Base-by-base conservation (phyloP, 768 basidiomycete species). In the Leccinum variicolor region DNA sequence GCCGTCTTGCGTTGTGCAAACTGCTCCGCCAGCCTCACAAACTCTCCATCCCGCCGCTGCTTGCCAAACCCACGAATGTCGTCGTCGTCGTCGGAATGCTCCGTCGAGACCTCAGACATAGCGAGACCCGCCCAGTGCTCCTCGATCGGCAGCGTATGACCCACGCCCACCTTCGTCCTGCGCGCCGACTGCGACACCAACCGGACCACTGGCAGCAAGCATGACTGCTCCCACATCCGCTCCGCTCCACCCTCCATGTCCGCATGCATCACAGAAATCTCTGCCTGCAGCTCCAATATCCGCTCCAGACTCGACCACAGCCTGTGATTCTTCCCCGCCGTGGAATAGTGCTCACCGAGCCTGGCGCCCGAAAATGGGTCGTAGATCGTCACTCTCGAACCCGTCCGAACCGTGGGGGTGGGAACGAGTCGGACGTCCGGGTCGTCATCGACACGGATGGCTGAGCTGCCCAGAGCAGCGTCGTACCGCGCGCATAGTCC, bases 1-100 rank as follows among this genome's bases (percentile, higher is more conserved):
- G 83, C 82, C 57, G 83, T 80, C 66, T 85, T 89, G 54, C 86
- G 79, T 25, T 84, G 85, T 53, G 82, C 80, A 66, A 92, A 91
- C 63, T 85, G 84, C 55, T 82, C 79, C 9, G 86, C 81, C 34
- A 90, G 75, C 59, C 77, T 83, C 7, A 81, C 78, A 69, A 92
- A 91, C 65, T 90, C 84, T 53, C 82, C 83, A 61, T 87, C 87
- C 54, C 85, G 76, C 55, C 72, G 79, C 3, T 23, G 23, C 61
- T 75, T 80, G 57, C 75, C 79, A 64, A 84, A 79, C 43, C 80
- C 80, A 59, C 84, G 84, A 54, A 83, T 80, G 54, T 81, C 82
- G 25, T 71, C 62, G 21, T 70, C 73, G 58, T 73, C 74, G 5
- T 72, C 80, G 17, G 66, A 64, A 17, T 50, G 64, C 6, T 68